Evolutionary conservation across 1,284 basidiomycete genomes (phyloP), one percentile per base, ranked within the genome.

Genomic region (Ganoderma resinaceum): DNA sequence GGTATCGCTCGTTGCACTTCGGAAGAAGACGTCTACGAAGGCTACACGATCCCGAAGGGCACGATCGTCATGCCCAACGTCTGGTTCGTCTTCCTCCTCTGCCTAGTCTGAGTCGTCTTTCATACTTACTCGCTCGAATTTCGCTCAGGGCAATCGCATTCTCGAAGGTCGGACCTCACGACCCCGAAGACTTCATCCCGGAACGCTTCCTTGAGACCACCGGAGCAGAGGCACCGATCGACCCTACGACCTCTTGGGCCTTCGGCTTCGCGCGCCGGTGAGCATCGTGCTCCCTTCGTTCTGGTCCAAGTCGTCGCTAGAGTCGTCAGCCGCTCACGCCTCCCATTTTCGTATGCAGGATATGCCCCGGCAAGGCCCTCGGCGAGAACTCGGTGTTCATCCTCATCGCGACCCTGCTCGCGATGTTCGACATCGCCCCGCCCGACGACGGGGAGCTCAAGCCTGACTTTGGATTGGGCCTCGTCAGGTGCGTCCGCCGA

Each of bases 361-460:
- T 76, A 26, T 77, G 77, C 42, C 76, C 77, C 0, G 77, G 77
- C 5, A 71, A 65, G 53, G 62, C 71, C 53, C 73, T 77, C 43
- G 77, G 73, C 4, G 73, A 75, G 58, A 73, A 74, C 60, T 69
- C 75, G 1, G 43, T 77, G 9, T 77, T 76, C 66, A 74, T 78
- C 55, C 58, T 71, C 23, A 73, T 76, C 38, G 66, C 74, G 3
- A 74, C 71, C 7, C 61, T 77, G 5, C 67, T 78, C 2, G 52
- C 72, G 14, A 67, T 69, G 33, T 78, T 78, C 65, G 68, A 76
- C 63, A 73, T 78, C 46, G 43, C 40, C 4, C 63, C 63, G 2
- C 69, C 69, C 12, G 46, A 61, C 6, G 68, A 72, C 23, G 72
- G 52, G 6, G 52, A 65, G 31, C 55, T 69, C 12, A 16, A 43